A percentile compares a stretch with the other conserved stretches of the same genome.
phyloP scores from a whole-genome alignment of 1,284 basidiomycete species.

The Vanrija sp. region DNA sequence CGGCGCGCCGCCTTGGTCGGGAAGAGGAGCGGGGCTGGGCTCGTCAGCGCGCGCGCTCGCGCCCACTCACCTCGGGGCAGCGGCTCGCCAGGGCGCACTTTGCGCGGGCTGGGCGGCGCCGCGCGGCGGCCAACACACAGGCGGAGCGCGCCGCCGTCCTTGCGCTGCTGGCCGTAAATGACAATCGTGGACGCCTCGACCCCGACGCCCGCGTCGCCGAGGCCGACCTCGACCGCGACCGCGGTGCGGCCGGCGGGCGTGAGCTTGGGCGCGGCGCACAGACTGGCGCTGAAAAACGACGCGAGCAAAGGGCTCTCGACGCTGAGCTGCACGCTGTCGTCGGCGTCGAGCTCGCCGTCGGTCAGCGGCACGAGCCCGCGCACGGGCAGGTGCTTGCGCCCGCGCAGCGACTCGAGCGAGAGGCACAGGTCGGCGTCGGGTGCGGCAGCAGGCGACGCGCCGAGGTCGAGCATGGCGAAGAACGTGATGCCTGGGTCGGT shows the following conservation, averaged over 20 bases:
- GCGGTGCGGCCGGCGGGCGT: conserved; percentile 31
- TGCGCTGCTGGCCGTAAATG: conserved; percentile 14
- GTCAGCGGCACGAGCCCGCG: conserved; percentile 33
- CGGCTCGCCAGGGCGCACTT: conserved; percentile 46
- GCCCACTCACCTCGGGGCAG: conserved; percentile 40
- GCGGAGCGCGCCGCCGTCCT: conserved; percentile 9
- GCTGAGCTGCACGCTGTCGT: conserved; percentile 37
- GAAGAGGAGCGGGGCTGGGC: conserved; percentile 34
- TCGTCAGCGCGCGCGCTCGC: not conserved
- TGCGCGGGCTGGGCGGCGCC: conserved; percentile 26
- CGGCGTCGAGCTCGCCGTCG: conserved; percentile 34
- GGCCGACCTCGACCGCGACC: conserved; percentile 36
- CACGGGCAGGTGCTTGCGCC: conserved; percentile 41
- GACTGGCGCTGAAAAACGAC: conserved; percentile 35
- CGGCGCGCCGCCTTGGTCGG: conserved; percentile 27
- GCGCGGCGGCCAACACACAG: conserved; percentile 34
- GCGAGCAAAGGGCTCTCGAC: conserved; percentile 25
- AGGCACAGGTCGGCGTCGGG: conserved; percentile 46
- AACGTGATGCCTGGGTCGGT: conserved; percentile 38
- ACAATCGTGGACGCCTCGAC: conserved; percentile 11
- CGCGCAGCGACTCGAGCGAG: conserved; percentile 47
- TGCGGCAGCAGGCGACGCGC: conserved; percentile 15
- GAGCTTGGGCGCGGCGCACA: conserved; percentile 31
- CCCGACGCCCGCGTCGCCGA: conserved; percentile 43
- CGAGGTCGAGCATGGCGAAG: conserved; percentile 36